Evolutionary conservation across 148 eudicot species (phyloP), one percentile per base, ranked within the genome.

Genomic region (Polygonum aviculare): DNA sequence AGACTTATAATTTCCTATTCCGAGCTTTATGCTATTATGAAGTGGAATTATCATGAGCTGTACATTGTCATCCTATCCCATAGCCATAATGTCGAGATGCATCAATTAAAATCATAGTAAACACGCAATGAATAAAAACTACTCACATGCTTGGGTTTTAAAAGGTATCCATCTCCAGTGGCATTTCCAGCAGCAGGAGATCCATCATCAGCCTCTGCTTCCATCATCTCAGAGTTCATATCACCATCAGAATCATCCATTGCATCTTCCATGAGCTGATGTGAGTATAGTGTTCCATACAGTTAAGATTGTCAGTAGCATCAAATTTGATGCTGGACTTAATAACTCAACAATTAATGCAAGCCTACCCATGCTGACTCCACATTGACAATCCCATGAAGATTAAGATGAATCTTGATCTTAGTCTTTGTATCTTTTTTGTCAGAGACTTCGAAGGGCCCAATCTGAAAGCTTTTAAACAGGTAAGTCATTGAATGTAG

Each of bases 261-360:
- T 72, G 77, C 79, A 79, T 79, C 87, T 73, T 86, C 90, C 72
- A 90, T 80, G 74, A 90, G 86, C 98, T 92, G 86, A 78, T 65
- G 59, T 60, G 82, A 77, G 60, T 49, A 75, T 3, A 81, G 75
- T 48, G 31, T 22, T 36, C 18, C 31, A 33, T 12, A 21, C 40
- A 72, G 31, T 52, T 22, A 60, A 73, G 48, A 52, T 69, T 39
- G 62, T 70, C 18, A 41, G 0, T 19, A 71, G 78, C 26, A 63
- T 75, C 19, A 16, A 49, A 19, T 14, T 12, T 26, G 16, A 15
- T 52, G 36, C 21, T 51, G 12, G 2, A 11, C 15, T 48, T 48
- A 16, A 35, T 26, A 15, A 14, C 12, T 19, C 51, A 63, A 14
- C 36, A 74, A 3, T 19, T 72, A 48, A 76, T 51, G 77, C 86